Percentiles rank a stretch among this genome's conserved stretches.
Conservation (phyloP, 1,284 basidiomycete genomes). For the Albatrellus sp. region DNA sequence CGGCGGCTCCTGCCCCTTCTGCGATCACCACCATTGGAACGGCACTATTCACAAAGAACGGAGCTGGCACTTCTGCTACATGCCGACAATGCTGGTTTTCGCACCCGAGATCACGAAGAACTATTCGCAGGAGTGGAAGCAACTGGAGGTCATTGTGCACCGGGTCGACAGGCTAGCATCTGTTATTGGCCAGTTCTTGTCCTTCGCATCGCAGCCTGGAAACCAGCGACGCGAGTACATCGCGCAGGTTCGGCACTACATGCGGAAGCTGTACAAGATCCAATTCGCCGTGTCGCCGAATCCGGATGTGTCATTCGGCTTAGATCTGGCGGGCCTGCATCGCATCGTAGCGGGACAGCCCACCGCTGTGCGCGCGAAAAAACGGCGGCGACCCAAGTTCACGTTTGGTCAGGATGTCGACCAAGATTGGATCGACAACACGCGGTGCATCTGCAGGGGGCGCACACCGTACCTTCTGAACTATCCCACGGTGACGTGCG, state of each 20-base stretch:
- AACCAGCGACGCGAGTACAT: slow-evolving; percentile 65
- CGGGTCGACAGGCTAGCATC: slow-evolving; percentile 59
- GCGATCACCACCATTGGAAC: slow-evolving; percentile 81
- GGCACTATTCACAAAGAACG: slow-evolving; percentile 68
- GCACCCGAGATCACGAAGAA: slow-evolving; percentile 65
- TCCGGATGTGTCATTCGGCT: slow-evolving; percentile 64
- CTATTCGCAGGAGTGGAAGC: slow-evolving; percentile 66
- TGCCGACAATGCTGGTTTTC: slow-evolving; percentile 50
- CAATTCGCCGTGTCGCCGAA: slow-evolving; percentile 71
- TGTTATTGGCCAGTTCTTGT: slow-evolving; percentile 66
- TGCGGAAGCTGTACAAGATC: slow-evolving; percentile 76
- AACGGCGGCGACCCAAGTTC: slow-evolving; percentile 57
- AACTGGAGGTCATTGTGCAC: slow-evolving; percentile 64
- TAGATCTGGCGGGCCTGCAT: slow-evolving; percentile 68
- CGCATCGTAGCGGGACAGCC: slow-evolving; percentile 64
- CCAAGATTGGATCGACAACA: slow-evolving; percentile 58
- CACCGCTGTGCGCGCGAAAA: slow-evolving; percentile 35
- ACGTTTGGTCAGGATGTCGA: slow-evolving; percentile 68
- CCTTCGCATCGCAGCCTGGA: slow-evolving; percentile 49
- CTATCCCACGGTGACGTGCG: slow-evolving; percentile 55
- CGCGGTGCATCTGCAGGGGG: slow-evolving; percentile 70
- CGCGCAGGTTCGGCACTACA: slow-evolving; percentile 71
- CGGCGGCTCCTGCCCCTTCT: slow-evolving; percentile 81
- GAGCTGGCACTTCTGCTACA: slow-evolving; percentile 68
- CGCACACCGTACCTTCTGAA: slow-evolving; percentile 44